A percentile compares a stretch with the other conserved stretches of the same genome.
Evolutionary conservation across 2,329 filamentous ascomycete species (phyloP).

Genomic region (Epichloe gansuensis): DNA sequence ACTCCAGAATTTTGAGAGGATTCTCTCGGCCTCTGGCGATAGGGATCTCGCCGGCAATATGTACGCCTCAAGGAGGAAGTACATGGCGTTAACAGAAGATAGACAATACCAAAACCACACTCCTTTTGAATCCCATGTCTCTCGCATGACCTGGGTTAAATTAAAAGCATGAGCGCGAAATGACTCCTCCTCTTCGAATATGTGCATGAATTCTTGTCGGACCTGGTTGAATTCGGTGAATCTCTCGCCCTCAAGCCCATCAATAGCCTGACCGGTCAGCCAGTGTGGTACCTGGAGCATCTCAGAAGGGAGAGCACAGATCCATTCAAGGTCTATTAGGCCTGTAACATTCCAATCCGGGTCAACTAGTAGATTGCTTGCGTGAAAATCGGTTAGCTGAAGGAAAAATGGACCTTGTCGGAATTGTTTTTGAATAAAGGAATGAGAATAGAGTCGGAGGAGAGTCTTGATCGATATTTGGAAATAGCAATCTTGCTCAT

Average conservation of each 20-base stretch:
- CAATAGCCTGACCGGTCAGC: no score
- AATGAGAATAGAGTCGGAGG: no score
- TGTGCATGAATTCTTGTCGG: background rate
- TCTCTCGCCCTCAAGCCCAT: no score
- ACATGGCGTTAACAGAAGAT: background rate
- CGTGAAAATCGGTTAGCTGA: slow-evolving; percentile 19
- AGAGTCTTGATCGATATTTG: no score
- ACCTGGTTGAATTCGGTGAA: background rate
- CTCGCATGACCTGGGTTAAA: background rate
- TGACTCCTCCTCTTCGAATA: background rate
- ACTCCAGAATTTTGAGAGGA: no score
- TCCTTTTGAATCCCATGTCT: background rate
- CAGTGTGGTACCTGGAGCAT: no score
- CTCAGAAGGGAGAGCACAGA: no score
- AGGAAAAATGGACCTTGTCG: slow-evolving; percentile 16
- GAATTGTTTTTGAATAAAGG: background rate
- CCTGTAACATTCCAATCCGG: no score
- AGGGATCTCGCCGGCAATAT: background rate
- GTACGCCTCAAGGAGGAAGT: background rate
- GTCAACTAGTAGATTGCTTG: slow-evolving; percentile 12
- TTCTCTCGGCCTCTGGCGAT: background rate
- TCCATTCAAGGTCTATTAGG: no score
- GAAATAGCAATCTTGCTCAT: no score
- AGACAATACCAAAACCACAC: background rate
- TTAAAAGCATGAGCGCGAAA: no score